Conservation (phyloP, 805 yeast genomes). For the Wickerhamiella australiensis region DNA sequence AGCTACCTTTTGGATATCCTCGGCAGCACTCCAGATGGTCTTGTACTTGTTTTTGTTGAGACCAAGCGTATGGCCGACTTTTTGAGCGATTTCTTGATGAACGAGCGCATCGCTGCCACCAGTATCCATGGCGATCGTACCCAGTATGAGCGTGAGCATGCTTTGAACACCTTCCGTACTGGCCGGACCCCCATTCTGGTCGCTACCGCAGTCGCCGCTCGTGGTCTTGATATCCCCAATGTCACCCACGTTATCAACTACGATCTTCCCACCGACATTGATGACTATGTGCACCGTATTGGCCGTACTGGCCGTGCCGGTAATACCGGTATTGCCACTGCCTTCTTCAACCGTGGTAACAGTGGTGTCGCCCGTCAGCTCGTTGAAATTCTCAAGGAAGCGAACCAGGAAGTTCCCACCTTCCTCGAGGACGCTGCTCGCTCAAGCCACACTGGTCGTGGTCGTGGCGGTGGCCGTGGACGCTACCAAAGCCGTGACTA, state of each 20-base stretch:
- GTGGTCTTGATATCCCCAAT: slow-evolving; percentile 99
- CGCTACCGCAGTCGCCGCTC: slow-evolving; percentile 99
- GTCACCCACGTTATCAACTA: slow-evolving; percentile 96
- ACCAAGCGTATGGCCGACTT: slow-evolving; percentile 98
- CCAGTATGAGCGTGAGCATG: slow-evolving; percentile 95
- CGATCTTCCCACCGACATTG: slow-evolving; percentile 93
- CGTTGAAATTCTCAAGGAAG: slow-evolving; percentile 78
- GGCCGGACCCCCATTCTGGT: slow-evolving; percentile 91
- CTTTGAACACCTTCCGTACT: slow-evolving; percentile 81
- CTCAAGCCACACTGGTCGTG: slow-evolving; percentile 49
- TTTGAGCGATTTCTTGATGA: slow-evolving; percentile 80
- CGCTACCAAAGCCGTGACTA: slow-evolving; percentile 28
- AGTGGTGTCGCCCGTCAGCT: slow-evolving; percentile 78
- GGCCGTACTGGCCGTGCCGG: slow-evolving; percentile 99
- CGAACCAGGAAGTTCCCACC: slow-evolving; percentile 94
- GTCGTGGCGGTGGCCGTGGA: slow-evolving; percentile 45
- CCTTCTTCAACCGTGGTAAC: slow-evolving; percentile 95
- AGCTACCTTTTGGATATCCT: slow-evolving; percentile 80
- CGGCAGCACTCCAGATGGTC: slow-evolving; percentile 62
- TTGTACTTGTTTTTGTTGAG: slow-evolving; percentile 92
- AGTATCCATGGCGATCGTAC: slow-evolving; percentile 99
- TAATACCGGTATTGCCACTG: slow-evolving; percentile 96
- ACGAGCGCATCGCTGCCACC: slow-evolving; percentile 88
- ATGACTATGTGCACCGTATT: slow-evolving; percentile 97
- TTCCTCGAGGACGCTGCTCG: slow-evolving; percentile 72